phyloP scores from a whole-genome alignment of 2,329 filamentous ascomycete genomes.

The Beauveria bassiana region DNA sequence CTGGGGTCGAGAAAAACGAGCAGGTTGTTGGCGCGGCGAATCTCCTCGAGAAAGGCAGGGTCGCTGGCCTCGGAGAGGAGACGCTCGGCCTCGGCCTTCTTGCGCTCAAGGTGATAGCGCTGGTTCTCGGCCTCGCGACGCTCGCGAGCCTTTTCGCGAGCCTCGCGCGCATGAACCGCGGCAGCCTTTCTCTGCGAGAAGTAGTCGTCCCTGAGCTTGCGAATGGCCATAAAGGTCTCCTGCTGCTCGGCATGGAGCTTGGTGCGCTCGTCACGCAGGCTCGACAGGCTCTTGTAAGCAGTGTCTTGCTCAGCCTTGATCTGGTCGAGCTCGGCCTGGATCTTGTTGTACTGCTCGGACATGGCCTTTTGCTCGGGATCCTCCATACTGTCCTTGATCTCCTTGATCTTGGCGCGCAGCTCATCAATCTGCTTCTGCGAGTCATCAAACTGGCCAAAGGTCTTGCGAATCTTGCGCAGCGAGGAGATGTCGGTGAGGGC shows the following conservation, averaged over 20 bases:
- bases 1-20: conserved; percentile 86
- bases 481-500: conserved; percentile 73
- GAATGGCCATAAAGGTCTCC: conserved; percentile 73
- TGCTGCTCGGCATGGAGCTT: conserved; percentile 81
- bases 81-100: conserved; percentile 67
- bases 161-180: conserved; percentile 75
- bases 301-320: conserved; percentile 92
- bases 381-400: conserved; percentile 81
- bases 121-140: conserved; percentile 75
- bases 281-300: conserved; percentile 79
- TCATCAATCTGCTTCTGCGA: conserved; percentile 85
- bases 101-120: conserved; percentile 60
- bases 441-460: conserved; percentile 76
- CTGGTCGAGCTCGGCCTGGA: conserved; percentile 79
- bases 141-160: conserved; percentile 67
- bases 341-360: conserved; percentile 74
- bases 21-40: conserved; percentile 72
- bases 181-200: conserved; percentile 76
- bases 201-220: conserved; percentile 84
- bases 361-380: conserved; percentile 86
- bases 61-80: conserved; percentile 75
- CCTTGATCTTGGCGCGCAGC: conserved; percentile 77
- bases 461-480: conserved; percentile 84
- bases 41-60: conserved; percentile 87
- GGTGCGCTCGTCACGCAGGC: conserved; percentile 76